Evolutionary conservation across 2,329 filamentous ascomycete species (phyloP).

Genomic region (Fusarium sp.): DNA sequence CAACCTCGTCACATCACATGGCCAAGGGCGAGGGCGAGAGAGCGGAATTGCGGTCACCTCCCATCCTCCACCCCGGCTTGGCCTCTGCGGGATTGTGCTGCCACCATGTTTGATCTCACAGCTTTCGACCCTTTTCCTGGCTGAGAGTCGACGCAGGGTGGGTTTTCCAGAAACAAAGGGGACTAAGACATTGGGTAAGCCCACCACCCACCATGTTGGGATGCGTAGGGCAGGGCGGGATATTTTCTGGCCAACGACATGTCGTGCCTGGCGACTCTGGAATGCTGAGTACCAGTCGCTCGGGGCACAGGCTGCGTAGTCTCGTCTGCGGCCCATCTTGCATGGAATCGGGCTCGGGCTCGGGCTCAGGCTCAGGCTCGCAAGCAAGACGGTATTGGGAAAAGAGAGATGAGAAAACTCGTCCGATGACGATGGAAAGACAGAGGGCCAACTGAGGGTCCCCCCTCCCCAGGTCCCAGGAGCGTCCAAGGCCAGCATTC

Average conservation of each 20-base stretch:
- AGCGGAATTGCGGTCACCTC: slow-evolving; percentile 19
- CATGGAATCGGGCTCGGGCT: slow-evolving; percentile 21
- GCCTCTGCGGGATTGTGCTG: slow-evolving; percentile 3
- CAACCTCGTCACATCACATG: slow-evolving; percentile 24
- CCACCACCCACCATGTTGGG: slow-evolving; percentile 30
- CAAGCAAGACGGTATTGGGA: slow-evolving; percentile 30
- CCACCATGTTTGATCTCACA: slow-evolving; percentile 20
- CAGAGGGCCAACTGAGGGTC: slow-evolving; percentile 17
- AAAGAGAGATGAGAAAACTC: slow-evolving; percentile 44
- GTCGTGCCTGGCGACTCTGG: slow-evolving; percentile 31
- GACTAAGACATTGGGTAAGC: slow-evolving; percentile 42
- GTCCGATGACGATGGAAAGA: slow-evolving; percentile 27
- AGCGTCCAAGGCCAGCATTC: slow-evolving; percentile 20
- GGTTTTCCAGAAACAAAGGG: slow-evolving; percentile 42
- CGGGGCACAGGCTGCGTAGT: slow-evolving; percentile 16
- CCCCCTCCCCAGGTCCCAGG: slow-evolving; percentile 9
- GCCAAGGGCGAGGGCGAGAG: slow-evolving; percentile 1
- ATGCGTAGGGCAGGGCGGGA: slow-evolving; percentile 22
- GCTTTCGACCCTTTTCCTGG: slow-evolving; percentile 21
- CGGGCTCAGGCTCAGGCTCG: not conserved
- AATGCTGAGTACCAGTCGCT: slow-evolving; percentile 28
- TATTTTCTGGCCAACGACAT: slow-evolving; percentile 41
- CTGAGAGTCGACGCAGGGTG: slow-evolving; percentile 24
- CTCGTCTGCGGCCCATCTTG: slow-evolving; percentile 25
- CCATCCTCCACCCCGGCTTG: slow-evolving; percentile 17